Evolutionary conservation across 2,329 filamentous ascomycete species (phyloP).

Genomic region (Fusarium vanettenii): DNA sequence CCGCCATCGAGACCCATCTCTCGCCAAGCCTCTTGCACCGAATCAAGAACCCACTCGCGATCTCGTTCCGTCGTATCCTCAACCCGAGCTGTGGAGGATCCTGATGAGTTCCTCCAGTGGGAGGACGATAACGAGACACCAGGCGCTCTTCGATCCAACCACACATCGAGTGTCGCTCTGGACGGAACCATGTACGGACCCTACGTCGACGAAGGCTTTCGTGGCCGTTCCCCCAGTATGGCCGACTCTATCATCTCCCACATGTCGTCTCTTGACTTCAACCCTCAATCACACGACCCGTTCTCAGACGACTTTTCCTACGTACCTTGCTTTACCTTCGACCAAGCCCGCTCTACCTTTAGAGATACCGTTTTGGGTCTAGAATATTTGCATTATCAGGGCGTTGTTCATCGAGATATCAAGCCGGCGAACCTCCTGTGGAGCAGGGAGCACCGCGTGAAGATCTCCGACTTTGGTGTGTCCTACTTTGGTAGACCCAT

Average conservation of each 20-base stretch:
- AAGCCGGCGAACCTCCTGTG: slow-evolving; percentile 92
- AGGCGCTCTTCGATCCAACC: slow-evolving; percentile 63
- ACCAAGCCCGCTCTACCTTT: slow-evolving; percentile 85
- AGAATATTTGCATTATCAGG: slow-evolving; percentile 91
- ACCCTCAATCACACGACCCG: slow-evolving; percentile 68
- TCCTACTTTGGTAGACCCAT: slow-evolving; percentile 95
- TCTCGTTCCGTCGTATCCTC: slow-evolving; percentile 60
- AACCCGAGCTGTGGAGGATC: slow-evolving; percentile 46
- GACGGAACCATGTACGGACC: slow-evolving; percentile 84
- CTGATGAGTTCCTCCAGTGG: slow-evolving; percentile 50
- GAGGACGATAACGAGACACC: slow-evolving; percentile 68
- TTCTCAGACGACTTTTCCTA: slow-evolving; percentile 91
- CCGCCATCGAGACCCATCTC: slow-evolving; percentile 54
- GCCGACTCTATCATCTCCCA: slow-evolving; percentile 80
- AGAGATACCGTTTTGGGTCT: slow-evolving; percentile 92
- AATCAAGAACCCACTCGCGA: slow-evolving; percentile 61
- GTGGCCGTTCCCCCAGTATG: slow-evolving; percentile 81
- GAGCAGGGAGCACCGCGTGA: slow-evolving; percentile 85
- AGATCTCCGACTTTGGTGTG: slow-evolving; percentile 98
- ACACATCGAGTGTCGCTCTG: slow-evolving; percentile 67
- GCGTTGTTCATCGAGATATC: slow-evolving; percentile 86
- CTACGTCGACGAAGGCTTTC: slow-evolving; percentile 69
- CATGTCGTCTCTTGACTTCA: slow-evolving; percentile 74
- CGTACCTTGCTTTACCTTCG: slow-evolving; percentile 91
- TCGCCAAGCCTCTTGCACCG: slow-evolving; percentile 52